Evolutionary conservation across 1,284 basidiomycete species (phyloP).

Genomic region (Paramarasmius palmivorus): DNA sequence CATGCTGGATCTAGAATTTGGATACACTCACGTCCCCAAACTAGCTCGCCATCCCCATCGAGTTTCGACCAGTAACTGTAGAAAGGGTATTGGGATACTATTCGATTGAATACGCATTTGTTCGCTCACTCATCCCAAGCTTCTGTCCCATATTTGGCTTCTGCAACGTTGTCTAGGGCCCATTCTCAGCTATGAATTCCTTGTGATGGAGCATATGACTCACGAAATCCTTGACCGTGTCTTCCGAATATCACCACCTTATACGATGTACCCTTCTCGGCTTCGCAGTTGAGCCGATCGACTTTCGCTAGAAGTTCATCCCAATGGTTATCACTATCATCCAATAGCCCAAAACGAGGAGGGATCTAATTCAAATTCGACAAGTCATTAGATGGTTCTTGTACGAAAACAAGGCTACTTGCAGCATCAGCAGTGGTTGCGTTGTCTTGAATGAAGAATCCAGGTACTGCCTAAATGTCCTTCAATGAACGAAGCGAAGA

Average conservation of each 20-base stretch:
- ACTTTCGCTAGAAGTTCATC: slow-evolving; percentile 43
- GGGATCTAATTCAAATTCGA: slow-evolving; percentile 43
- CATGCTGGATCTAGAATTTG: background rate
- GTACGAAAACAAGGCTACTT: slow-evolving; percentile 1
- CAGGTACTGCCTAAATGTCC: slow-evolving; percentile 30
- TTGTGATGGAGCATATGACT: slow-evolving; percentile 22
- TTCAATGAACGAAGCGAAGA: no score
- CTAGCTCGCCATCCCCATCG: slow-evolving; percentile 68
- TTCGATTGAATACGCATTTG: background rate
- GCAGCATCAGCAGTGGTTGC: slow-evolving; percentile 16
- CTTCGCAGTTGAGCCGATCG: slow-evolving; percentile 42
- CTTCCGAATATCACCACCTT: slow-evolving; percentile 70
- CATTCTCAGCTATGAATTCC: slow-evolving; percentile 3
- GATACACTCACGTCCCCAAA: slow-evolving; percentile 74
- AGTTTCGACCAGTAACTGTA: slow-evolving; percentile 68
- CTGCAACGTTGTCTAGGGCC: slow-evolving; percentile 68
- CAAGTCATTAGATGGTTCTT: background rate
- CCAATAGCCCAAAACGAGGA: slow-evolving; percentile 61
- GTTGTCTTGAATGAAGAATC: slow-evolving; percentile 39
- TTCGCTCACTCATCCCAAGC: slow-evolving; percentile 57
- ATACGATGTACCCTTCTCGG: slow-evolving; percentile 40
- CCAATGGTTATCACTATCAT: slow-evolving; percentile 57
- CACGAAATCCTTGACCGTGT: slow-evolving; percentile 75
- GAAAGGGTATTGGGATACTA: background rate
- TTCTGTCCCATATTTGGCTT: slow-evolving; percentile 67